These are phyloP conservation scores for Russula olivacea DNA, from an alignment of 768 basidiomycete genomes.

Conservation along the genomic window DNA sequence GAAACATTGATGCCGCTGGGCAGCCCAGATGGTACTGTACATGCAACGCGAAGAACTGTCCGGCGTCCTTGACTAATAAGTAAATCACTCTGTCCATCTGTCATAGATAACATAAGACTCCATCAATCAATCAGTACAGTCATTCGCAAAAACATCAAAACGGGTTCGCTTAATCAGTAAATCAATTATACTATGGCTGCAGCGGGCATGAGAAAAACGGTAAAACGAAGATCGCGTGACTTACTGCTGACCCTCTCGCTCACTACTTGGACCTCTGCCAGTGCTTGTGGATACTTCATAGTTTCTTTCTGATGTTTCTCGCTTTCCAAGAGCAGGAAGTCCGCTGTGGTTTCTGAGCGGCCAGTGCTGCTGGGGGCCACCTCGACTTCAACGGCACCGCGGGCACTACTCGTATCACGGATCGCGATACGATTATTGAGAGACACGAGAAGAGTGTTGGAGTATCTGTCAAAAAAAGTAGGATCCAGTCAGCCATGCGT, in stretches of 20 bases:
- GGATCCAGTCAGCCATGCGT: background rate
- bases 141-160: background rate
- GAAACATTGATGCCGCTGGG: background rate
- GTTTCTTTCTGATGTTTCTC: background rate
- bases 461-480: slow-evolving; percentile 9
- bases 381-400: background rate
- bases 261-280: background rate
- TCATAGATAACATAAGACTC: background rate
- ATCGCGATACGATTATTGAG: slow-evolving; percentile 25
- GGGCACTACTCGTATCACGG: background rate
- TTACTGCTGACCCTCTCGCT: background rate
- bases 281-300: background rate
- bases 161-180: background rate
- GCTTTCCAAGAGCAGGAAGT: background rate
- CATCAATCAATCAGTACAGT: background rate
- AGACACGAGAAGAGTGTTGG: slow-evolving; percentile 29
- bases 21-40: background rate
- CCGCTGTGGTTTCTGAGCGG: background rate
- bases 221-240: background rate
- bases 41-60: background rate
- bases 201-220: background rate
- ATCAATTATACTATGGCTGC: background rate
- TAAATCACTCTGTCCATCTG: background rate
- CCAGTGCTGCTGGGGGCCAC: background rate
- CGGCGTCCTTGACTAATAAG: background rate